Percentiles rank a stretch among this genome's conserved stretches.
Conservation (phyloP, 2,329 filamentous ascomycete genomes). For the Aspergillus oerlinghausenensis region DNA sequence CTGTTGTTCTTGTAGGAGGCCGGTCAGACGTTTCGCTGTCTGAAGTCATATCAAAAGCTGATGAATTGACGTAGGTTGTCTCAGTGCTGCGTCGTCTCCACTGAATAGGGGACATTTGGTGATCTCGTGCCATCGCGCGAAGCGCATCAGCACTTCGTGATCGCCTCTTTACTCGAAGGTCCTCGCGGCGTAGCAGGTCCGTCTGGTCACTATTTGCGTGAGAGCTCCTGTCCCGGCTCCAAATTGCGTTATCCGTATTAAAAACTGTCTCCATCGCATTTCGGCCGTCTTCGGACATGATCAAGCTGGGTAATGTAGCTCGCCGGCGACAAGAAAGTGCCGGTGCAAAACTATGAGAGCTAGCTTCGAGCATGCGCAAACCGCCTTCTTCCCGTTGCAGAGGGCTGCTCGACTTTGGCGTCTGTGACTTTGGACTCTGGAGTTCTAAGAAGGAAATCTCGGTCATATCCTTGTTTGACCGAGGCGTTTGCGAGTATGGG, state of each 20-base stretch:
- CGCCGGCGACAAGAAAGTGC: slow-evolving; percentile 30
- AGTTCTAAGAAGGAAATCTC: slow-evolving; percentile 19
- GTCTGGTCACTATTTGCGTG: slow-evolving; percentile 15
- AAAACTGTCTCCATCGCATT: slow-evolving; percentile 23
- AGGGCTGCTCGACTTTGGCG: slow-evolving; percentile 20
- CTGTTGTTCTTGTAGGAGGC: slow-evolving; percentile 25
- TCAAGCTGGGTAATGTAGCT: slow-evolving; percentile 42
- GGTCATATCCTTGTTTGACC: slow-evolving; percentile 4
- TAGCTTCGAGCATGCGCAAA: slow-evolving; percentile 15
- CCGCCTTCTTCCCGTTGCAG: slow-evolving; percentile 18
- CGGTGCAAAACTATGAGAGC: slow-evolving; percentile 18
- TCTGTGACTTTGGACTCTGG: slow-evolving; percentile 24
- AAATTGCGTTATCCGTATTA: slow-evolving; percentile 13
- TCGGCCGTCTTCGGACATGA: slow-evolving; percentile 39
- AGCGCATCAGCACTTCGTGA: slow-evolving; percentile 43
- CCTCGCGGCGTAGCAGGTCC: slow-evolving; percentile 14
- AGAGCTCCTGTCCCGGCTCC: slow-evolving; percentile 8
- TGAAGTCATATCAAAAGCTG: slow-evolving; percentile 25
- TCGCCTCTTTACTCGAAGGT: slow-evolving; percentile 35
- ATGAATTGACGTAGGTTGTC: slow-evolving; percentile 32
- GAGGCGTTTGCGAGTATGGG: slow-evolving; percentile 9
- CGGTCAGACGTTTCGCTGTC: slow-evolving; percentile 23
- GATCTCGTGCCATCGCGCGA: slow-evolving; percentile 29
- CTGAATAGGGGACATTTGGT: slow-evolving; percentile 37
- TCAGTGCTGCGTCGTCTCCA: slow-evolving; percentile 41